Evolutionary conservation across 768 basidiomycete species (phyloP).

Genomic region (Suillus alpinus): DNA sequence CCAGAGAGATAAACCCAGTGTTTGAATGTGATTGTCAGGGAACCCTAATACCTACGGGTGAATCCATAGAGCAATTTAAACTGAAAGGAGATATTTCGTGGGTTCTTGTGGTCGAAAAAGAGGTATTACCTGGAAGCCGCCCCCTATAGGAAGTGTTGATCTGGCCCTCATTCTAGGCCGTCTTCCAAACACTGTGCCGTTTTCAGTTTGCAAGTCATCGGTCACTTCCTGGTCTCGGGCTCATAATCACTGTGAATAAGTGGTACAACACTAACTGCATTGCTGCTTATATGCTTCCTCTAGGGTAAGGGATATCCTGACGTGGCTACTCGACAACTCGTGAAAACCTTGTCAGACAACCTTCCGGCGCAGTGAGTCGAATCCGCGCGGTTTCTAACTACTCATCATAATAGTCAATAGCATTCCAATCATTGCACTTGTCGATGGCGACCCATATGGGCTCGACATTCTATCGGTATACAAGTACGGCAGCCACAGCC

Average conservation of each 20-base stretch:
- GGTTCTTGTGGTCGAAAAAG: constrained; percentile 93
- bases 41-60: constrained; percentile 71
- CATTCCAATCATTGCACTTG: constrained; percentile 71
- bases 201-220: constrained; percentile 48
- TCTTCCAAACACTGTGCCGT: constrained; percentile 85
- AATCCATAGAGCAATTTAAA: constrained; percentile 65
- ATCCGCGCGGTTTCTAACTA: not conserved
- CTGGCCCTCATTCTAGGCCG: constrained; percentile 57
- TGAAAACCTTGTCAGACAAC: constrained; percentile 66
- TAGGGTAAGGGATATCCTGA: constrained; percentile 99
- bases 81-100: constrained; percentile 57
- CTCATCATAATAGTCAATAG: constrained; percentile 37
- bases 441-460: constrained; percentile 92
- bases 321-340: constrained; percentile 82
- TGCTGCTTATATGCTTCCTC: constrained; percentile 7
- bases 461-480: constrained; percentile 90
- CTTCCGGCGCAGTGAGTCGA: constrained; percentile 55
- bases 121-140: constrained; percentile 44
- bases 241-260: constrained; percentile 70
- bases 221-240: constrained; percentile 56
- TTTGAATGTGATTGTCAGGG: constrained; percentile 42
- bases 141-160: not conserved
- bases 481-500: constrained; percentile 68
- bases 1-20: not conserved
- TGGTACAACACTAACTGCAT: not conserved